Percentiles rank a stretch among this genome's conserved stretches.
Evolutionary conservation across 1,139 yeast species (phyloP).

Genomic region (Saccharomycopsis hybrid): DNA sequence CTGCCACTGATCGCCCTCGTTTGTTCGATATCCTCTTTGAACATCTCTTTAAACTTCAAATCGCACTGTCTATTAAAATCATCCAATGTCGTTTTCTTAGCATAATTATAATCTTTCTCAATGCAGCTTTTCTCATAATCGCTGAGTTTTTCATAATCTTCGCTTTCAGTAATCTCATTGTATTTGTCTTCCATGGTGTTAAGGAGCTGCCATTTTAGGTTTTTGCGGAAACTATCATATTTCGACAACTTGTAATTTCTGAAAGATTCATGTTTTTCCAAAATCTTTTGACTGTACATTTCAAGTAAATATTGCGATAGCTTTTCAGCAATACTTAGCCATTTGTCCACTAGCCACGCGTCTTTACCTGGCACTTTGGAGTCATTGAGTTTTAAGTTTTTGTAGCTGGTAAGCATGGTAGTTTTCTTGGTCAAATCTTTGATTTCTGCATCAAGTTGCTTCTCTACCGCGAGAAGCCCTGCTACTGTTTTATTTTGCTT

Average conservation of each 20-base stretch:
- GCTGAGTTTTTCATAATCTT: conserved; percentile 7
- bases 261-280: conserved; percentile 16
- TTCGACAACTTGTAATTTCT: conserved; percentile 16
- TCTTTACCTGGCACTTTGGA: conserved; percentile 2
- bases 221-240: conserved; percentile 12
- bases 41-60: conserved; percentile 14
- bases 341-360: conserved; percentile 12
- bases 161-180: conserved; percentile 11
- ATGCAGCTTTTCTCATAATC: conserved; percentile 14
- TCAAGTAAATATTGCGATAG: conserved; percentile 8
- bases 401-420: conserved; percentile 10
- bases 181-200: conserved; percentile 12
- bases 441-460: conserved; percentile 4
- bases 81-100: conserved; percentile 8
- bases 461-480: neutral
- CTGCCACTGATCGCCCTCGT: conserved; percentile 1
- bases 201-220: conserved; percentile 9
- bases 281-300: conserved; percentile 12
- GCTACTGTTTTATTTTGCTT: neutral
- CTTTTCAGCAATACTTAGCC: conserved; percentile 4
- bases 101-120: conserved; percentile 11
- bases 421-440: conserved; percentile 5
- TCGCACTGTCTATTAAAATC: conserved; percentile 17
- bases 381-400: conserved; percentile 8
- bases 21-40: conserved; percentile 12